Conservation (phyloP, 208 protist species). For the Leishmania gerbilli region DNA sequence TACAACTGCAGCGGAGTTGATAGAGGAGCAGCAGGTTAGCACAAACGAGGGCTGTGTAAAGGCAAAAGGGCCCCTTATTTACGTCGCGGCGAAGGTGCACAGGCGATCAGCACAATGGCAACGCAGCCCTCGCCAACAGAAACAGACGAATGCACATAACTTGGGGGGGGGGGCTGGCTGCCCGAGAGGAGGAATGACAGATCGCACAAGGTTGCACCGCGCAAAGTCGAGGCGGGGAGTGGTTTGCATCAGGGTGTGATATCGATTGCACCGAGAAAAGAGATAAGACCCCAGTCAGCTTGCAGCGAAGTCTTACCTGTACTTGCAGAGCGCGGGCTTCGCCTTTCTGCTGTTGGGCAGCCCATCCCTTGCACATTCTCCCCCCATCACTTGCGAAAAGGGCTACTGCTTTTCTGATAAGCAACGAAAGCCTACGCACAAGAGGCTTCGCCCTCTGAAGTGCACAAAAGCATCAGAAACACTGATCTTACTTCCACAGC, state of each 20-base stretch:
- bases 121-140: background rate
- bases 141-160: background rate
- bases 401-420: background rate
- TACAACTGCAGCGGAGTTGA: background rate
- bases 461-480: background rate
- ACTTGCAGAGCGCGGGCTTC: background rate
- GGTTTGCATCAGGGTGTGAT: background rate
- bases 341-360: background rate
- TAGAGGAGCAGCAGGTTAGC: background rate
- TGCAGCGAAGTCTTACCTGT: background rate
- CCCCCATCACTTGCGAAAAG: background rate
- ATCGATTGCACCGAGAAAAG: background rate
- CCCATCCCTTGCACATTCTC: background rate
- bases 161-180: background rate
- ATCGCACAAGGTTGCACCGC: background rate
- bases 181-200: background rate
- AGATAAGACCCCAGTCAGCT: background rate
- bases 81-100: too few species aligned
- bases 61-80: background rate
- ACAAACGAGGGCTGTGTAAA: background rate
- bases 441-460: background rate
- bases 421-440: background rate
- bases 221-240: background rate
- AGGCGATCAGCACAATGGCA: background rate
- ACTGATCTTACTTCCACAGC: background rate